Conservation (phyloP, 2,329 filamentous ascomycete species). For the Arthrobotrys iridis region DNA sequence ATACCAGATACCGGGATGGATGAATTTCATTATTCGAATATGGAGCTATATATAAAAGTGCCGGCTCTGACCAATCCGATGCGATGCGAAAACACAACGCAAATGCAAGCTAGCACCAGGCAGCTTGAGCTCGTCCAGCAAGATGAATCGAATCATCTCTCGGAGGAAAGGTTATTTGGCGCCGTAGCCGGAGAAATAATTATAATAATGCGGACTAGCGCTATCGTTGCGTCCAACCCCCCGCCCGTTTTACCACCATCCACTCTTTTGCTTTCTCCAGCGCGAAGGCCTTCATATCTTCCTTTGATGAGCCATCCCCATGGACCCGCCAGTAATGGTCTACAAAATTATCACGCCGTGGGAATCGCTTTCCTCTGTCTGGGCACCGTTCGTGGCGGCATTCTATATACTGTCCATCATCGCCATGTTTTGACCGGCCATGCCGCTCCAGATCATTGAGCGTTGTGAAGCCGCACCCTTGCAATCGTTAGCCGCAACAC, state of each 20-base stretch:
- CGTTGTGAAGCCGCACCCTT: slow-evolving; percentile 47
- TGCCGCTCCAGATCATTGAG: slow-evolving; percentile 53
- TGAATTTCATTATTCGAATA: slow-evolving; percentile 46
- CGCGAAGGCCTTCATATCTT: slow-evolving; percentile 36
- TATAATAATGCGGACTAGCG: neutral
- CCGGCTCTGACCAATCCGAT: slow-evolving; percentile 38
- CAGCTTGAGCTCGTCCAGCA: slow-evolving; percentile 37
- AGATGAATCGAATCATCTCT: slow-evolving; percentile 17
- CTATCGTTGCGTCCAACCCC: slow-evolving; percentile 26
- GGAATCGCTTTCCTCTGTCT: slow-evolving; percentile 38
- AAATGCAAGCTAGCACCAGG: slow-evolving; percentile 51
- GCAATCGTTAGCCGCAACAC: slow-evolving; percentile 35
- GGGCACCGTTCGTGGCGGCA: slow-evolving; percentile 40
- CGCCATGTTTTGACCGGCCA: slow-evolving; percentile 49
- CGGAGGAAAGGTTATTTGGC: slow-evolving; percentile 28
- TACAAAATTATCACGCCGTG: slow-evolving; percentile 49
- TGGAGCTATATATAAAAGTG: slow-evolving; percentile 39
- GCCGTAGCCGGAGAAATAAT: slow-evolving; percentile 28
- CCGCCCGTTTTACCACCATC: slow-evolving; percentile 50
- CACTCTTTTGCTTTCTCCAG: slow-evolving; percentile 44
- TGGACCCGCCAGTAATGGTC: slow-evolving; percentile 53
- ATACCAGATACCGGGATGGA: slow-evolving; percentile 23
- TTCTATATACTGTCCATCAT: slow-evolving; percentile 51
- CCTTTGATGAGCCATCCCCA: slow-evolving; percentile 33
- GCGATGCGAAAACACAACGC: slow-evolving; percentile 42